Conservation (phyloP, 805 yeast genomes). For the Zygoascus bituminiphila region DNA sequence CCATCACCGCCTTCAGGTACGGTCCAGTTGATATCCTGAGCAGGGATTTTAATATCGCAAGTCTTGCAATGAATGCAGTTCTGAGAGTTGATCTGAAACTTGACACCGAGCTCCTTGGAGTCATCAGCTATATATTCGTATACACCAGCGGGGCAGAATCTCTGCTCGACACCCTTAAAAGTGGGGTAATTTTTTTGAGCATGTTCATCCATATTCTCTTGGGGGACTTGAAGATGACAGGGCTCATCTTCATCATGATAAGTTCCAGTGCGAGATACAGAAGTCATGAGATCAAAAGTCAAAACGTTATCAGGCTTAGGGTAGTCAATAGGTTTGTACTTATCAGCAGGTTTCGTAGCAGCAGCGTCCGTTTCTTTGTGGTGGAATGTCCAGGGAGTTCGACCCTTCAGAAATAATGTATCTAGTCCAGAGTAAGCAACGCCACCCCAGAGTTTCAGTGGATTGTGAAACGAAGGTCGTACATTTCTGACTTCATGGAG, state of each 20-base stretch:
- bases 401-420: constrained; percentile 69
- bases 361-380: constrained; percentile 64
- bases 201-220: constrained; percentile 44
- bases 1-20: constrained; percentile 99
- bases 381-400: constrained; percentile 79
- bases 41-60: constrained; percentile 94
- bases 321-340: constrained; percentile 66
- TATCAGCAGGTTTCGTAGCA: constrained; percentile 58
- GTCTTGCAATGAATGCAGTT: constrained; percentile 98
- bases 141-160: constrained; percentile 98
- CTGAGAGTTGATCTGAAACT: constrained; percentile 90
- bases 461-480: constrained; percentile 79
- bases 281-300: constrained; percentile 85
- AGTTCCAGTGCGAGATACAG: constrained; percentile 96
- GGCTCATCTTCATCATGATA: constrained; percentile 91
- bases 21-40: constrained; percentile 89
- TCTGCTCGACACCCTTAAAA: constrained; percentile 78
- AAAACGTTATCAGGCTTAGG: constrained; percentile 95
- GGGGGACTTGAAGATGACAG: constrained; percentile 61
- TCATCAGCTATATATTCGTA: constrained; percentile 84
- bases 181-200: constrained; percentile 61
- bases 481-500: constrained; percentile 78
- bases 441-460: constrained; percentile 76
- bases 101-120: constrained; percentile 48
- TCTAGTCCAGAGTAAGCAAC: constrained; percentile 76